These are phyloP conservation scores for Rehmannia glutinosa DNA, from an alignment of 257 asterid species.

Conservation along the genomic window DNA sequence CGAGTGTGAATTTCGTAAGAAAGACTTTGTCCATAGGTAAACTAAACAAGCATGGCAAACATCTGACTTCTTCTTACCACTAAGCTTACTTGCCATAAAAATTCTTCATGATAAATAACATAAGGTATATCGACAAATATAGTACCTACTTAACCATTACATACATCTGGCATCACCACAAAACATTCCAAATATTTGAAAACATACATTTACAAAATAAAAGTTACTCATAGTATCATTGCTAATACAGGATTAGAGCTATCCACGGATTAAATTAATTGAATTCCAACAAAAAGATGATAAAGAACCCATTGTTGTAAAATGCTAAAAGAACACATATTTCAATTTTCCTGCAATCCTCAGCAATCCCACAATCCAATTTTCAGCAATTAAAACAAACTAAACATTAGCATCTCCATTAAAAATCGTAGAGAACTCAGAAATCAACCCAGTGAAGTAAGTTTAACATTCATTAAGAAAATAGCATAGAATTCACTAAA, in stretches of 20 bases:
- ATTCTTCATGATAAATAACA: not conserved
- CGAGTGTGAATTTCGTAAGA: too few species aligned
- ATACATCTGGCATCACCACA: not conserved
- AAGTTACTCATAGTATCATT: not conserved
- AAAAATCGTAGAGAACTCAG: not conserved
- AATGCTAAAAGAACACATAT: not conserved
- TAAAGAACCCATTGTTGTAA: not conserved
- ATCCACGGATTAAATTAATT: not conserved
- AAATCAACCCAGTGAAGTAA: not conserved
- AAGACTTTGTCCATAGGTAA: not conserved
- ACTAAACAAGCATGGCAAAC: not conserved
- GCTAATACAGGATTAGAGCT: not conserved
- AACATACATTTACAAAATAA: not conserved
- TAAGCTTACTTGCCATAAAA: not conserved
- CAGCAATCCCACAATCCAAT: not conserved
- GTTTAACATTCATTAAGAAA: not conserved
- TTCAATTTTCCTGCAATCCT: not conserved
- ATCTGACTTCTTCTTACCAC: not conserved
- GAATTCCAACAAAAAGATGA: not conserved
- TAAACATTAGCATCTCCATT: not conserved
- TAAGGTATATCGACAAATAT: not conserved
- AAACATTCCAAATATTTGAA: not conserved
- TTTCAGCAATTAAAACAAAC: not conserved
- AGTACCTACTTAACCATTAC: not conserved
- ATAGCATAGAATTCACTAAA: not conserved